These are phyloP conservation scores for Ulvella scutata DNA, from an alignment of 139 green algal species.

Conservation along the genomic window DNA sequence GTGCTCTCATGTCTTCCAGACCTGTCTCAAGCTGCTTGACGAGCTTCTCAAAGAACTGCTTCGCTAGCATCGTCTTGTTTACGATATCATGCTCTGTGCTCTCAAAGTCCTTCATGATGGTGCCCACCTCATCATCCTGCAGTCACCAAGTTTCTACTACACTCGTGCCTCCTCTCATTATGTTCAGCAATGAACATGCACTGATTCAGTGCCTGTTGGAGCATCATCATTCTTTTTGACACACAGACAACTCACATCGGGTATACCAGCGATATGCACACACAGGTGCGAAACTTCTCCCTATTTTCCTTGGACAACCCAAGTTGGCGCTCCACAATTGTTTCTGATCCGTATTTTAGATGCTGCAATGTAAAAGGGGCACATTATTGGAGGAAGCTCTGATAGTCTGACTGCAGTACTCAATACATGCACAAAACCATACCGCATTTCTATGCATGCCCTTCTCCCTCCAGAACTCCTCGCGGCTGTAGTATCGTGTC, in stretches of 20 bases:
- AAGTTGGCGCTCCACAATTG: not conserved
- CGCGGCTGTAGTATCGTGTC: not conserved
- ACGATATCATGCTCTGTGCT: not conserved
- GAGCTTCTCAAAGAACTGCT: conserved; percentile 75
- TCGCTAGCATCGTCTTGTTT: conserved; percentile 60
- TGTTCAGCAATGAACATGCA: no score
- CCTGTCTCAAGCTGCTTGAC: conserved; percentile 69
- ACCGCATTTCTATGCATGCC: not conserved
- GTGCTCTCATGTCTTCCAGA: conserved; percentile 38
- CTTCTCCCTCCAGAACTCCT: conserved; percentile 5
- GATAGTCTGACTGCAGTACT: not conserved
- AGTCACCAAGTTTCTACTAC: no score
- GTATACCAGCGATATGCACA: not conserved
- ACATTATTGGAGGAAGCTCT: not conserved
- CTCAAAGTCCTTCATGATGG: conserved; percentile 61
- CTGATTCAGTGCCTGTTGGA: not conserved
- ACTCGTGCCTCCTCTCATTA: no score
- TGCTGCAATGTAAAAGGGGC: not conserved
- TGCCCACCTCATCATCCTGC: conserved; percentile 43
- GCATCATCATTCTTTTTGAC: not conserved
- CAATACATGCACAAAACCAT: not conserved
- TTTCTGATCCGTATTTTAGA: not conserved
- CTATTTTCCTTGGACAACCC: not conserved
- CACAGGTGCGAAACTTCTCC: not conserved
- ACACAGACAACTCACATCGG: not conserved